phyloP scores from a whole-genome alignment of 176 grass and related monocot genomes.

The Aegilops longissima region DNA sequence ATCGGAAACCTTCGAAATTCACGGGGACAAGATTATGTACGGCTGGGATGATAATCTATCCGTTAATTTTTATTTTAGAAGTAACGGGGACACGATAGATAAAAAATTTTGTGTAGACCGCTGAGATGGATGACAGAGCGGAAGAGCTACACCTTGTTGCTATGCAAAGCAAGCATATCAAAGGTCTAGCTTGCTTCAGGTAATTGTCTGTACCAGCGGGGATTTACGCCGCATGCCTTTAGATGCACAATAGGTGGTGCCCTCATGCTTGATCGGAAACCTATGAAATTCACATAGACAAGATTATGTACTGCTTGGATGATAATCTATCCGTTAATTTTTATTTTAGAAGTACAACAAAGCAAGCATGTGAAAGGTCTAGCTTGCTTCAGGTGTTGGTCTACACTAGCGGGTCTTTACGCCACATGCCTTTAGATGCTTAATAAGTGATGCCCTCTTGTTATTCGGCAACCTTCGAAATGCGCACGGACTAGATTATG shows the following conservation, averaged over 20 bases:
- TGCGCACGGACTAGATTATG: no score
- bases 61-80: no score
- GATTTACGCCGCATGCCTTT: no score
- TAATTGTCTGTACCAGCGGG: neutral
- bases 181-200: conserved; percentile 35
- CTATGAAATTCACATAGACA: no score
- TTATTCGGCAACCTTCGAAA: conserved; percentile 26
- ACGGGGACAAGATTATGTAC: neutral
- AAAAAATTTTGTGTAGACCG: conserved; percentile 30
- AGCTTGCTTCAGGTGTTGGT: conserved; percentile 71
- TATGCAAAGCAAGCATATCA: conserved; percentile 45
- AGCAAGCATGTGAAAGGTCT: conserved; percentile 26
- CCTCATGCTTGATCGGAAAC: no score
- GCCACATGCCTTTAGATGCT: conserved; percentile 52
- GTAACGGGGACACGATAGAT: no score
- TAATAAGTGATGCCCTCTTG: conserved; percentile 58
- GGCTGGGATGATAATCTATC: neutral
- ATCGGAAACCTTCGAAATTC: no score
- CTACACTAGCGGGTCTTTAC: conserved; percentile 7
- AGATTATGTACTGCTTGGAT: no score
- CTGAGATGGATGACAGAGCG: conserved; percentile 27
- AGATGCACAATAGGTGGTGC: no score
- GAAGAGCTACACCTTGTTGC: no score
- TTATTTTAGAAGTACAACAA: no score
- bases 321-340: no score